These are phyloP conservation scores for Spencermartinsiella europaea DNA, from an alignment of 805 yeast genomes.

Conservation along the genomic window DNA sequence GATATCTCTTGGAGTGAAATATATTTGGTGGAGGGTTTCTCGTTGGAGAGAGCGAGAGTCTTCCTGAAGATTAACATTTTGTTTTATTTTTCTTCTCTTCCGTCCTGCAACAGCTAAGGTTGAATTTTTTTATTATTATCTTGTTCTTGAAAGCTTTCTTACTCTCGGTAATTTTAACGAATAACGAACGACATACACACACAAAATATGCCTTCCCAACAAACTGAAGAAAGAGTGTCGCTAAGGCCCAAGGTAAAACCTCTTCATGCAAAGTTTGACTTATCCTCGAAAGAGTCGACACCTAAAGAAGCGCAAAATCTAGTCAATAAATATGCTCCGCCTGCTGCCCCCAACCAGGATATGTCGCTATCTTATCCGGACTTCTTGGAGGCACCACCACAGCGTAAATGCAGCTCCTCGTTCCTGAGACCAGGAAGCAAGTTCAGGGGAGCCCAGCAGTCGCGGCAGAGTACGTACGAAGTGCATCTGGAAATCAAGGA, in stretches of 20 bases:
- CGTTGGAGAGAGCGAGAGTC: too few species aligned
- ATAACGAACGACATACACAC: too few species aligned
- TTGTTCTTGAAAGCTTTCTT: too few species aligned
- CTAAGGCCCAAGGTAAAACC: too few species aligned
- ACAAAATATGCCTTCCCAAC: conserved; percentile 5
- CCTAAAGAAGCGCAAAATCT: too few species aligned
- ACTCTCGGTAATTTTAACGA: too few species aligned
- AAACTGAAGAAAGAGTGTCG: not conserved
- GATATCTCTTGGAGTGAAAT: too few species aligned
- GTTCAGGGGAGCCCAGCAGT: conserved; percentile 65
- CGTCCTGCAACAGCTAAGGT: too few species aligned
- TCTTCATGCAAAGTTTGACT: not conserved
- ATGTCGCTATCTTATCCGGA: not conserved
- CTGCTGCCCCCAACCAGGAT: not conserved
- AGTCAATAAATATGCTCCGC: not conserved
- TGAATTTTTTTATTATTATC: too few species aligned
- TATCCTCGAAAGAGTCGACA: not conserved
- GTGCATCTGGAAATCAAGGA: conserved; percentile 64
- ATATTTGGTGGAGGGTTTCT: too few species aligned
- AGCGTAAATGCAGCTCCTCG: conserved; percentile 28
- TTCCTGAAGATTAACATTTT: too few species aligned
- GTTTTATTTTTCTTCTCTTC: too few species aligned
- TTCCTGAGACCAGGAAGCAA: conserved; percentile 57
- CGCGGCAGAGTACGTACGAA: conserved; percentile 59
- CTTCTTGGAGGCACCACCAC: not conserved